Evolutionary conservation across 2,329 filamentous ascomycete species (phyloP).

Genomic region (Xylaria sp.): DNA sequence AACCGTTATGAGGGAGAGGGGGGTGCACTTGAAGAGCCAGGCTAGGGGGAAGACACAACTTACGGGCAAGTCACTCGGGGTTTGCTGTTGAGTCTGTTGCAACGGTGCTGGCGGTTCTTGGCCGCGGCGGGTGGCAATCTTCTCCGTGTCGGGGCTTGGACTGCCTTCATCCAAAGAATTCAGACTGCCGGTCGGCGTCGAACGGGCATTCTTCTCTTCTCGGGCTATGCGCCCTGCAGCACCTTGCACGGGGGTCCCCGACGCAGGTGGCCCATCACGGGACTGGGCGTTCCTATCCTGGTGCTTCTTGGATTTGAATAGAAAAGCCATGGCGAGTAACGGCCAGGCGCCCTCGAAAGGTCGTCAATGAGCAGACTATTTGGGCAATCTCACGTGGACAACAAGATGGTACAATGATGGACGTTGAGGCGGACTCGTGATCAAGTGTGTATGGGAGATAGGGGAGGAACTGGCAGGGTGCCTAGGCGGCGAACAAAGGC

Average conservation of each 20-base stretch:
- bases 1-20: neutral
- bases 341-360: constrained; percentile 39
- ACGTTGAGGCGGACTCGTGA: constrained; percentile 2
- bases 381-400: constrained; percentile 16
- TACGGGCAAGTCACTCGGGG: constrained; percentile 43
- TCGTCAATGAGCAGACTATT: constrained; percentile 35
- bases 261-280: constrained; percentile 55
- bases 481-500: constrained; percentile 14
- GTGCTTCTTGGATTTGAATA: constrained; percentile 81
- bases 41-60: constrained; percentile 27
- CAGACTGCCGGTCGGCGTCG: constrained; percentile 77
- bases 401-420: constrained; percentile 12
- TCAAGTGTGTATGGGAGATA: constrained; percentile 11
- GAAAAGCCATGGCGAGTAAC: constrained; percentile 69
- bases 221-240: constrained; percentile 51
- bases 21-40: neutral
- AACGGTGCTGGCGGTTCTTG: constrained; percentile 54
- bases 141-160: constrained; percentile 66
- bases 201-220: constrained; percentile 62
- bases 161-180: constrained; percentile 67
- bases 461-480: constrained; percentile 4
- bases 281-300: constrained; percentile 63
- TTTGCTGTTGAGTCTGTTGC: constrained; percentile 28
- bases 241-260: constrained; percentile 54
- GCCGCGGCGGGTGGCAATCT: constrained; percentile 58